Percentiles rank a stretch among this genome's conserved stretches.
Evolutionary conservation across 2,329 filamentous ascomycete species (phyloP).

Genomic region (Neonectria ditissima): DNA sequence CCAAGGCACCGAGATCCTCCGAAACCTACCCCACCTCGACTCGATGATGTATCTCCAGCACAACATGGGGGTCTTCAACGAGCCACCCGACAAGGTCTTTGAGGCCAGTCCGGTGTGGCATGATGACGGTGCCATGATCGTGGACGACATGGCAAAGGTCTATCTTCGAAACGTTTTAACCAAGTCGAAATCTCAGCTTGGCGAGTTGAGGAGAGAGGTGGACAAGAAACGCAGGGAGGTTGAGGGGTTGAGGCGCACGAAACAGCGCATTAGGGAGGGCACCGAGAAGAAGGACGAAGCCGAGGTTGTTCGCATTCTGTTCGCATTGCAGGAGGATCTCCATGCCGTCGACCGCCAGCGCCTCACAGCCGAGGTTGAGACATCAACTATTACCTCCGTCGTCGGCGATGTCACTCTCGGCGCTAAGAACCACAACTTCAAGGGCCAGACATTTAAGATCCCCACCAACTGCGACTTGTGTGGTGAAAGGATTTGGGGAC

Average conservation of each 20-base stretch:
- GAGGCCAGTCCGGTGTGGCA: conserved; percentile 98
- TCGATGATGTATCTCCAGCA: conserved; percentile 98
- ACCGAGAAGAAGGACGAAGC: conserved; percentile 92
- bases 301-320: conserved; percentile 84
- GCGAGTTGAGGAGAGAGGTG: conserved; percentile 82
- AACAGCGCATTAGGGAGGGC: conserved; percentile 82
- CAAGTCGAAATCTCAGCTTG: conserved; percentile 88
- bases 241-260: conserved; percentile 78
- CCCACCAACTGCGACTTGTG: conserved; percentile 98
- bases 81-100: conserved; percentile 86
- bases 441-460: conserved; percentile 98
- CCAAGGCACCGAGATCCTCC: conserved; percentile 82
- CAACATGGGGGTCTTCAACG: conserved; percentile 85
- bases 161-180: conserved; percentile 91
- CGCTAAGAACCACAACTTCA: conserved; percentile 96
- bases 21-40: conserved; percentile 90
- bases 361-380: conserved; percentile 91
- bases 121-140: conserved; percentile 87
- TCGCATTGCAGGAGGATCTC: conserved; percentile 84
- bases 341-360: conserved; percentile 87
- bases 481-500: conserved; percentile 95
- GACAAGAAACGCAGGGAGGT: conserved; percentile 90
- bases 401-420: conserved; percentile 94
- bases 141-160: conserved; percentile 87
- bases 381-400: conserved; percentile 88